Conservation (phyloP, 2,329 filamentous ascomycete genomes). For the Hymenoscyphus fructigenus region DNA sequence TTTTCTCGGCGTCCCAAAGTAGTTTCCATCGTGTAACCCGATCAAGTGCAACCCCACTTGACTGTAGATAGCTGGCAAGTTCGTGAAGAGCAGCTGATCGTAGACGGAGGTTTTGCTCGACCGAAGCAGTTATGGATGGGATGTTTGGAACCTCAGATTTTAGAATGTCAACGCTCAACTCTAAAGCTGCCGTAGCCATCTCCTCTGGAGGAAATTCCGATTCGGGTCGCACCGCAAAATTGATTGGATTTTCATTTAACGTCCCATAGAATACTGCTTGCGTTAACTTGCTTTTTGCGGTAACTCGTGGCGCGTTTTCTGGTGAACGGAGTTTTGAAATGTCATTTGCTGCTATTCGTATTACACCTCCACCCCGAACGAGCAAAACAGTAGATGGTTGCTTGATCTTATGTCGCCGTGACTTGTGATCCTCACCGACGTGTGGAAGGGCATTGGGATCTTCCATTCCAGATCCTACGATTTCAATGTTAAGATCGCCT, state of each 20-base stretch:
- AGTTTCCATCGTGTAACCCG: constrained; percentile 73
- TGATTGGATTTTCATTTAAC: constrained; percentile 80
- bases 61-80: constrained; percentile 69
- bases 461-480: constrained; percentile 63
- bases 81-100: constrained; percentile 73
- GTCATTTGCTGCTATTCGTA: constrained; percentile 59
- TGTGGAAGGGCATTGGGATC: constrained; percentile 46
- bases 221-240: constrained; percentile 69
- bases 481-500: constrained; percentile 60
- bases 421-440: constrained; percentile 47
- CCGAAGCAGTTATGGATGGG: constrained; percentile 67
- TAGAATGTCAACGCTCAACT: constrained; percentile 79
- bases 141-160: constrained; percentile 75
- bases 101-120: constrained; percentile 77
- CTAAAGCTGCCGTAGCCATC: constrained; percentile 72
- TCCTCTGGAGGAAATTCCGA: constrained; percentile 68
- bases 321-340: constrained; percentile 57
- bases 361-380: constrained; percentile 60
- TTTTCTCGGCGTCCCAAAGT: constrained; percentile 87
- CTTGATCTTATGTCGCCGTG: constrained; percentile 56
- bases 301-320: constrained; percentile 61
- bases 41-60: constrained; percentile 64
- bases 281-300: constrained; percentile 85
- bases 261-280: constrained; percentile 92
- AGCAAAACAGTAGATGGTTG: constrained; percentile 62